Evolutionary conservation across 768 basidiomycete genomes (phyloP).

Genomic region (Leccinum incarnatum): DNA sequence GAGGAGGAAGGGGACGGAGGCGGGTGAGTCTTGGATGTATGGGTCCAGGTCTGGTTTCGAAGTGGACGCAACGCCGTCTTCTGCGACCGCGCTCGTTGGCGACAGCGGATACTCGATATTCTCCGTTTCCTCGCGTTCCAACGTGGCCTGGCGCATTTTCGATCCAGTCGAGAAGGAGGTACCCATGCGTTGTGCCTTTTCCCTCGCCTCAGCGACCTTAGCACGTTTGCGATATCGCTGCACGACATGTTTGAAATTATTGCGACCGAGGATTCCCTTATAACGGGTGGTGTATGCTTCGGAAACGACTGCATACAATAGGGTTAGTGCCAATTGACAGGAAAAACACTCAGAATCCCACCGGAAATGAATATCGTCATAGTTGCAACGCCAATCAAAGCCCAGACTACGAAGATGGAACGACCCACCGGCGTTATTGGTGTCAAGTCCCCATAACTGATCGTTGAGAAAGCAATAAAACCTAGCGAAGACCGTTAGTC

Average conservation of each 20-base stretch:
- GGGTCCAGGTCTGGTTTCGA: not conserved
- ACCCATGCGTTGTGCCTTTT: conserved; percentile 7
- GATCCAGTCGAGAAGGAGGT: conserved; percentile 1
- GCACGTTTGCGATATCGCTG: conserved; percentile 40
- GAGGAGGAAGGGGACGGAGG: too few species aligned
- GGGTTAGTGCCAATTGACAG: not conserved
- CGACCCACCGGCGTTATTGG: conserved; percentile 68
- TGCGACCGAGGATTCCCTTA: conserved; percentile 50
- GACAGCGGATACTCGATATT: not conserved
- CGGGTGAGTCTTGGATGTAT: conserved; percentile 1
- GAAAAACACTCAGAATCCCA: conserved; percentile 27
- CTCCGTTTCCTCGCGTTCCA: conserved; percentile 1
- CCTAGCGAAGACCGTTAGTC: conserved; percentile 37
- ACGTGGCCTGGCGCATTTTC: not conserved
- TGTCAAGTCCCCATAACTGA: conserved; percentile 67
- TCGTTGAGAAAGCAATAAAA: conserved; percentile 69
- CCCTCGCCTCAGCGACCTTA: conserved; percentile 13
- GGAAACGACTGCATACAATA: conserved; percentile 49
- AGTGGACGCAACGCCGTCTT: not conserved
- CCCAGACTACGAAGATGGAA: conserved; percentile 77
- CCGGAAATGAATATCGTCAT: conserved; percentile 76
- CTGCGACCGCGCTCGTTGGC: not conserved
- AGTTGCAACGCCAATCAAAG: conserved; percentile 69
- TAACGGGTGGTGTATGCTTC: conserved; percentile 69
- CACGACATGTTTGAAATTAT: conserved; percentile 44